A percentile compares a stretch with the other conserved stretches of the same genome.
These are phyloP conservation scores for Tephrocybe sp. DNA, from an alignment of 768 basidiomycete genomes.

Conservation along the genomic window DNA sequence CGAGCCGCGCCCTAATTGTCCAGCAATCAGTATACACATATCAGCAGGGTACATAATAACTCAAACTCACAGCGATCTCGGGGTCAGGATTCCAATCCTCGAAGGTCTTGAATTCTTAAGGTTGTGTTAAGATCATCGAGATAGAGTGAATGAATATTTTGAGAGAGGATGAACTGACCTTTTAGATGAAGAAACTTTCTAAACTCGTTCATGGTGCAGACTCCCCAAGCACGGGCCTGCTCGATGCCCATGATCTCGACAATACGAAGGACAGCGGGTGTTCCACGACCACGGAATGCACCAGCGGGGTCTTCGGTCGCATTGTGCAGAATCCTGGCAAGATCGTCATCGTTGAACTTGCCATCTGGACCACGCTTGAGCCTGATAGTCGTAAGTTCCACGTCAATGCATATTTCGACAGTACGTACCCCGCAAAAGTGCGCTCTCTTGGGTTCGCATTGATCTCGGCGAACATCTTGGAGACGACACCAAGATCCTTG, in stretches of 20 bases:
- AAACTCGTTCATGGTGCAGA: constrained; percentile 58
- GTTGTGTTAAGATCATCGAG: neutral
- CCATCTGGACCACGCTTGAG: constrained; percentile 44
- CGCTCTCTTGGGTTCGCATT: constrained; percentile 31
- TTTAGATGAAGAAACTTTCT: constrained; percentile 47
- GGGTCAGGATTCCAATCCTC: constrained; percentile 55
- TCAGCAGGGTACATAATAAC: neutral
- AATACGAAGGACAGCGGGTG: constrained; percentile 43
- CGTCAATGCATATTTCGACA: neutral
- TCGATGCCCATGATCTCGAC: constrained; percentile 57
- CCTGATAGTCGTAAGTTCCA: constrained; percentile 22
- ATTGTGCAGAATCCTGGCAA: constrained; percentile 44
- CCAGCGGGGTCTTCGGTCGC: constrained; percentile 46
- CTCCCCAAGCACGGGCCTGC: constrained; percentile 54
- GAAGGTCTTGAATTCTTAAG: constrained; percentile 40
- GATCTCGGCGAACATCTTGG: constrained; percentile 18
- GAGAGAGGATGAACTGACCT: constrained; percentile 26
- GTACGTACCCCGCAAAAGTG: constrained; percentile 43
- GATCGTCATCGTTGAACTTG: constrained; percentile 49
- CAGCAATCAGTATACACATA: neutral
- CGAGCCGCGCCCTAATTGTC: constrained; percentile 25
- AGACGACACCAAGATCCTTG: constrained; percentile 22
- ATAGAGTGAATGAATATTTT: neutral
- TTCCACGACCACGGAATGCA: constrained; percentile 47
- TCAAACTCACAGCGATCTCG: constrained; percentile 36